A percentile compares a stretch with the other conserved stretches of the same genome.
Conservation (phyloP, 2,329 filamentous ascomycete genomes). For the Tolypocladium amazonense region DNA sequence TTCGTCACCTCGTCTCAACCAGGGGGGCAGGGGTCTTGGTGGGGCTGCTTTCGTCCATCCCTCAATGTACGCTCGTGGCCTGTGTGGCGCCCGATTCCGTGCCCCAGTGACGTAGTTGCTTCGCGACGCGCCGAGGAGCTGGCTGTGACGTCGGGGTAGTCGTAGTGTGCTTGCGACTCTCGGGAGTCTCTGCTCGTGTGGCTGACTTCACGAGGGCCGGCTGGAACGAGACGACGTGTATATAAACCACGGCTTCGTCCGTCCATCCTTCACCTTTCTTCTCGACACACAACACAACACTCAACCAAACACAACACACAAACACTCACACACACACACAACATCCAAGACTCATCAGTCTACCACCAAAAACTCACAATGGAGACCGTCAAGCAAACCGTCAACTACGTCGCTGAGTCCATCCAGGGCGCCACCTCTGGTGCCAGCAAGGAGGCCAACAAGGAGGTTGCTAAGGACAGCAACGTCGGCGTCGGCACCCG, state of each 20-base stretch:
- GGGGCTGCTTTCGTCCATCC: background rate
- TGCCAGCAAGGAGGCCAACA: slow-evolving; percentile 61
- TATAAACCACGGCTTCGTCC: slow-evolving; percentile 5
- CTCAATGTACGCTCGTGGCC: background rate
- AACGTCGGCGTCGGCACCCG: slow-evolving; percentile 43
- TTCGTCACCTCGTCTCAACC: background rate
- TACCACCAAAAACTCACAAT: slow-evolving; percentile 26
- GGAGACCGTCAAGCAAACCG: slow-evolving; percentile 47
- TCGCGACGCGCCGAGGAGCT: background rate
- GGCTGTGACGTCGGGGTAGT: background rate
- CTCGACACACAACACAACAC: background rate
- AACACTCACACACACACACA: background rate
- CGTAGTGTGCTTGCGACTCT: background rate
- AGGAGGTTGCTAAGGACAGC: slow-evolving; percentile 54
- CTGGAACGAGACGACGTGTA: background rate
- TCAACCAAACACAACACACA: background rate
- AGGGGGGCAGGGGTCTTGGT: background rate
- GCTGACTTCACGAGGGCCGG: background rate
- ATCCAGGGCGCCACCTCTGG: slow-evolving; percentile 46
- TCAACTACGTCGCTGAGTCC: slow-evolving; percentile 60
- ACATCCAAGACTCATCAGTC: background rate
- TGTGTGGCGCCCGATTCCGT: background rate
- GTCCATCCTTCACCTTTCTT: background rate
- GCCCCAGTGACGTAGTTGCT: background rate
- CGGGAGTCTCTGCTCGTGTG: background rate